Conservation (phyloP, 805 yeast species). For the Kodamaea fukazawae region DNA sequence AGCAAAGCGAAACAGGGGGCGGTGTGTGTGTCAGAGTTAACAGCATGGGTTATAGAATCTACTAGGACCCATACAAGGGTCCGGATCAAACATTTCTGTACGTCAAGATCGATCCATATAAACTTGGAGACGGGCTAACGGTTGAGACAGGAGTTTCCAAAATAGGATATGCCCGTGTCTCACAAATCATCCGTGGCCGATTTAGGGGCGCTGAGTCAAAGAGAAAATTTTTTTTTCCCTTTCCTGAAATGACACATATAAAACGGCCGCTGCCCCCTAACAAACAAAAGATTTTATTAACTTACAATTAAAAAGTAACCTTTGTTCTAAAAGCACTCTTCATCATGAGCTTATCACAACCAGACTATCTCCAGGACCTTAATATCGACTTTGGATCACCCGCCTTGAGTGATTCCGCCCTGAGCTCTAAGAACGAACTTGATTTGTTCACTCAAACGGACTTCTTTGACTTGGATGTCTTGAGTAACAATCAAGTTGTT, state of each 20-base stretch:
- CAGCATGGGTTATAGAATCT: too few species aligned
- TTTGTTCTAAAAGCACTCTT: not conserved
- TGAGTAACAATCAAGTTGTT: constrained; percentile 17
- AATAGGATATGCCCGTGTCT: too few species aligned
- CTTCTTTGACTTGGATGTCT: constrained; percentile 39
- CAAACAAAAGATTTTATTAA: too few species aligned
- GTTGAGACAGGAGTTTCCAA: too few species aligned
- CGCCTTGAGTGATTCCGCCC: constrained; percentile 8
- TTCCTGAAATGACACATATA: not conserved
- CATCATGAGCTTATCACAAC: constrained; percentile 41
- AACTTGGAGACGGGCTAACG: too few species aligned
- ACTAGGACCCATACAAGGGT: too few species aligned
- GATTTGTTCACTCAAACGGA: constrained; percentile 40
- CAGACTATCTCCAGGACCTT: constrained; percentile 39
- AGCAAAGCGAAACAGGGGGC: too few species aligned
- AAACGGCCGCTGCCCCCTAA: not conserved
- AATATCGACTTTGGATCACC: constrained; percentile 36
- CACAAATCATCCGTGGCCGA: too few species aligned
- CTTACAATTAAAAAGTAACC: not conserved
- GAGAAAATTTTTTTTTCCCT: not conserved
- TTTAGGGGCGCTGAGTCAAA: not conserved
- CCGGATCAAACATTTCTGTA: too few species aligned
- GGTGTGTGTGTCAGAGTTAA: too few species aligned
- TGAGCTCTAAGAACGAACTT: constrained; percentile 26
- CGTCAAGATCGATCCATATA: too few species aligned